A percentile compares a stretch with the other conserved stretches of the same genome.
Conservation (phyloP, 768 basidiomycete species). For the Neoboletus magnificus region DNA sequence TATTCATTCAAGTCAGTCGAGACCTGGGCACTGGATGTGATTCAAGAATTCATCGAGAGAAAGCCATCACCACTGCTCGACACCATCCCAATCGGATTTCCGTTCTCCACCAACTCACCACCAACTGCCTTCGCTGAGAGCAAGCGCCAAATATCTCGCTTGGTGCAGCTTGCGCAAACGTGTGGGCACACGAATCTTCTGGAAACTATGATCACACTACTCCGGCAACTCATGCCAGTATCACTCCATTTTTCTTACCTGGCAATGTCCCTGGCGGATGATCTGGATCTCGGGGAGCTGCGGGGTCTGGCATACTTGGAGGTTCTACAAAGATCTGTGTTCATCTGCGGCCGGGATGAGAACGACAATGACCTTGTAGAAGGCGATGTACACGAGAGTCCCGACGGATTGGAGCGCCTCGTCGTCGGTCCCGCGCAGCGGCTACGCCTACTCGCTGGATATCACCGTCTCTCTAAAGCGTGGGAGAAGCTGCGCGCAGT, state of each 20-base stretch:
- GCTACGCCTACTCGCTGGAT: constrained; percentile 64
- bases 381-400: constrained; percentile 31
- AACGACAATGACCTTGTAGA: constrained; percentile 19
- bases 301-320: constrained; percentile 68
- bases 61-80: constrained; percentile 52
- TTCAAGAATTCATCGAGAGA: constrained; percentile 62
- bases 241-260: constrained; percentile 68
- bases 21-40: constrained; percentile 72
- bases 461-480: constrained; percentile 59
- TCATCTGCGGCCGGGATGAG: constrained; percentile 17
- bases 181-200: constrained; percentile 62
- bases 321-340: constrained; percentile 62
- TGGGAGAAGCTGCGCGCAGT: constrained; percentile 63
- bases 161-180: constrained; percentile 64
- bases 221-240: constrained; percentile 58
- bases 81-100: constrained; percentile 34
- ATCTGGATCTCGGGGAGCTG: constrained; percentile 56
- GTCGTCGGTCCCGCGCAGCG: constrained; percentile 57
- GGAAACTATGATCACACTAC: constrained; percentile 53
- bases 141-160: constrained; percentile 51
- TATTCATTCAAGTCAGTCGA: constrained; percentile 73
- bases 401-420: constrained; percentile 44
- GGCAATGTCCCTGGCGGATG: constrained; percentile 71
- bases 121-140: constrained; percentile 36
- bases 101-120: constrained; percentile 26